A percentile compares a stretch with the other conserved stretches of the same genome.
These are phyloP conservation scores for Populus tomentosa DNA, from an alignment of 441 rosid genomes.

Conservation along the genomic window DNA sequence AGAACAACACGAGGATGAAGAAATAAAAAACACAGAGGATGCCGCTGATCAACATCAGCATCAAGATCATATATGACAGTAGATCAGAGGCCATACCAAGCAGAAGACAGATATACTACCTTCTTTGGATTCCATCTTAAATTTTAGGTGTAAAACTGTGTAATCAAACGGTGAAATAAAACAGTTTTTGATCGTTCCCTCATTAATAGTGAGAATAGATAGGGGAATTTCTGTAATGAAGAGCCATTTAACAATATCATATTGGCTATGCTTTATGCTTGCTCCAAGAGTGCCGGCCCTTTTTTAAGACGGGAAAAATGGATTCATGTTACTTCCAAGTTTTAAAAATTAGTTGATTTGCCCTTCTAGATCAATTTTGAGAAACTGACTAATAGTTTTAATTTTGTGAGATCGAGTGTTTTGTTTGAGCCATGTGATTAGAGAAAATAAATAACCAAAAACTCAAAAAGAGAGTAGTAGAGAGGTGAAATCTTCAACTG, in stretches of 20 bases:
- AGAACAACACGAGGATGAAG: slow-evolving; percentile 38
- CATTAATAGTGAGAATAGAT: slow-evolving; percentile 3
- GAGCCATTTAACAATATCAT: background rate
- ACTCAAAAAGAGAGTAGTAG: no score
- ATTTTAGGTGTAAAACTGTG: slow-evolving; percentile 41
- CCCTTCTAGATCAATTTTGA: no score
- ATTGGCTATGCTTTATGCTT: background rate
- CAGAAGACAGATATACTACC: slow-evolving; percentile 16
- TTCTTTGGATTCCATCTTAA: slow-evolving; percentile 17
- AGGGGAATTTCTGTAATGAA: slow-evolving; percentile 8
- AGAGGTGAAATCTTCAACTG: no score
- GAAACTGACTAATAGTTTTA: no score
- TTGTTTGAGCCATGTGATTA: no score
- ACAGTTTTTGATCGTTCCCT: slow-evolving; percentile 16
- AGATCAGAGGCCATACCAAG: slow-evolving; percentile 23
- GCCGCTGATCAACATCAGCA: slow-evolving; percentile 35
- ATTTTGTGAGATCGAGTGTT: no score
- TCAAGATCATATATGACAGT: slow-evolving; percentile 37
- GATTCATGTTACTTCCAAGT: no score
- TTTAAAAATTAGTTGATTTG: no score
- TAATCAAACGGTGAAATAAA: slow-evolving; percentile 29
- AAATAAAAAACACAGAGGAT: slow-evolving; percentile 35
- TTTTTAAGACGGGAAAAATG: no score
- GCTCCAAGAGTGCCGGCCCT: background rate
- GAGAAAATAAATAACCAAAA: no score